A percentile compares a stretch with the other conserved stretches of the same genome.
These are phyloP conservation scores for Solanum megistacrolobum DNA, from an alignment of 257 asterid species.

Conservation along the genomic window DNA sequence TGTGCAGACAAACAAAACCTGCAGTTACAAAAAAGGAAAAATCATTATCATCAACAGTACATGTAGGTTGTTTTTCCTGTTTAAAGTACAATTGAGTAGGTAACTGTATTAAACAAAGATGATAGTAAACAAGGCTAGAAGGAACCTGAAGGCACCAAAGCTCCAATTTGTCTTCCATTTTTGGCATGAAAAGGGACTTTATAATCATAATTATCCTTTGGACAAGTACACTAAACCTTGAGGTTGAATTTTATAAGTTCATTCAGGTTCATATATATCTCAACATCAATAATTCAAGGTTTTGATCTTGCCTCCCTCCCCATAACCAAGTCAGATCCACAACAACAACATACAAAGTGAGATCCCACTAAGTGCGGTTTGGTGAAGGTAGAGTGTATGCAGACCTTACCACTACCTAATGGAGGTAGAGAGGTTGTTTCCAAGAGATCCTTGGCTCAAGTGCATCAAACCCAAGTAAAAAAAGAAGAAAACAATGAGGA, in stretches of 20 bases:
- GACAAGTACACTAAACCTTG: neutral
- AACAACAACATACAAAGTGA: neutral
- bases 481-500: neutral
- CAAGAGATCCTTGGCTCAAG: neutral
- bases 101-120: neutral
- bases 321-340: neutral
- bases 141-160: neutral
- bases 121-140: neutral
- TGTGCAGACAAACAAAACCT: conserved; percentile 96
- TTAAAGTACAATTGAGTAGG: neutral
- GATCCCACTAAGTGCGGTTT: neutral
- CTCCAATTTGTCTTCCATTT: neutral
- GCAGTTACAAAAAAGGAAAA: conserved; percentile 11
- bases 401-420: neutral
- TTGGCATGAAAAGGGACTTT: neutral
- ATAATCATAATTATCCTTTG: neutral
- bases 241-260: neutral
- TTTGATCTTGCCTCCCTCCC: neutral
- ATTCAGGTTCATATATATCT: neutral
- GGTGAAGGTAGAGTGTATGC: neutral
- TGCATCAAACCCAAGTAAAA: neutral
- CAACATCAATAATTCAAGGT: neutral
- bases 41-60: neutral
- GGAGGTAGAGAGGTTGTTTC: neutral
- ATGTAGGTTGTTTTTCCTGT: neutral